Conservation (phyloP, 2,329 filamentous ascomycete species). For the Alternaria alternata region DNA sequence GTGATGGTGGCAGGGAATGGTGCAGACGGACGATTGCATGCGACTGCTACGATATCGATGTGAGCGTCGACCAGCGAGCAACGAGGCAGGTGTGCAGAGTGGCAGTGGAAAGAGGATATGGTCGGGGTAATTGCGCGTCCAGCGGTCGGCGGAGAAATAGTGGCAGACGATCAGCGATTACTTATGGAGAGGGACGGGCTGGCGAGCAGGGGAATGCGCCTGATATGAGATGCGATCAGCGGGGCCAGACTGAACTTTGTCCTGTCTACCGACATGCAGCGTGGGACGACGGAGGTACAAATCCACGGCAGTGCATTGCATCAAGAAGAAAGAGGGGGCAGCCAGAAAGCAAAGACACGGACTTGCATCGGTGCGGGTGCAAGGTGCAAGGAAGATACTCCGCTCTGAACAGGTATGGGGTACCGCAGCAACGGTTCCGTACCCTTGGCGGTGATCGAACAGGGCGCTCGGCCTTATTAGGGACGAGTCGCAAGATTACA, state of each 20-base stretch:
- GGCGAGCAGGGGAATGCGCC: slow-evolving; percentile 35
- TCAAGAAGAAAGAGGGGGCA: slow-evolving; percentile 22
- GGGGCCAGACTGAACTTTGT: slow-evolving; percentile 28
- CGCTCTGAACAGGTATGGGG: slow-evolving; percentile 14
- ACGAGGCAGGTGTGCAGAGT: not conserved
- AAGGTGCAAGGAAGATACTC: slow-evolving; percentile 3
- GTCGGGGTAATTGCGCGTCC: not conserved
- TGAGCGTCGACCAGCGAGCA: slow-evolving; percentile 27
- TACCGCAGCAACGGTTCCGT: slow-evolving; percentile 30
- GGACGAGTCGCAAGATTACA: slow-evolving; percentile 11
- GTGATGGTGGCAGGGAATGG: slow-evolving; percentile 6
- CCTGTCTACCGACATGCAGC: slow-evolving; percentile 27
- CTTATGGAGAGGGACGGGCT: slow-evolving; percentile 38
- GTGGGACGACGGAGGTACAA: slow-evolving; percentile 38
- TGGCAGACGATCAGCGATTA: slow-evolving; percentile 18
- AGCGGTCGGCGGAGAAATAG: slow-evolving; percentile 13
- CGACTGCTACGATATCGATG: slow-evolving; percentile 7
- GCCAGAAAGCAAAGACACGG: slow-evolving; percentile 24
- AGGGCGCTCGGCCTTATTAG: slow-evolving; percentile 20
- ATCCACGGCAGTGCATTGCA: slow-evolving; percentile 39
- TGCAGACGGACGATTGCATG: slow-evolving; percentile 11
- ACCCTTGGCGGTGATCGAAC: slow-evolving; percentile 30
- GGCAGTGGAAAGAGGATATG: slow-evolving; percentile 1
- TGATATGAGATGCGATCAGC: slow-evolving; percentile 40
- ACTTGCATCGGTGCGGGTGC: slow-evolving; percentile 26